phyloP scores from a whole-genome alignment of 306 rosid species.

The Fragaria ananassa region DNA sequence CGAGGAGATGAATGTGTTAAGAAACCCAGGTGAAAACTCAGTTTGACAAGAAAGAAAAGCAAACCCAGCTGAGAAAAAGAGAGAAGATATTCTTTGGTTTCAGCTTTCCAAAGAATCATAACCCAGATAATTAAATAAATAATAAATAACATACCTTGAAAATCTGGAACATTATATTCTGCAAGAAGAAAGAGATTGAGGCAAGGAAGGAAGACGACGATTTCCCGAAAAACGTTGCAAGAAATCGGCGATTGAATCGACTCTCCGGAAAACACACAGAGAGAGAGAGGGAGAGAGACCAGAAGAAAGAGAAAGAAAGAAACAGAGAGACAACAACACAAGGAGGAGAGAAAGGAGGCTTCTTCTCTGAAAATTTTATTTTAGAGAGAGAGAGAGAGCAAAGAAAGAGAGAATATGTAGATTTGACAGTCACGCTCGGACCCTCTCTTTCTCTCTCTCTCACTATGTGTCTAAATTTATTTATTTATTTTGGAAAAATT shows the following conservation, averaged over 20 bases:
- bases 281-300: conserved; percentile 28
- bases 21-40: conserved; percentile 19
- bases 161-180: conserved; percentile 73
- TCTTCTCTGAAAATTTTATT: conserved; percentile 30
- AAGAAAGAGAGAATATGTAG: conserved; percentile 65
- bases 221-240: conserved; percentile 52
- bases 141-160: conserved; percentile 61
- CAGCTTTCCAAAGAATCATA: background rate
- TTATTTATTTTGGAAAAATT: background rate
- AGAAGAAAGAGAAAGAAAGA: conserved; percentile 30
- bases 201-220: conserved; percentile 40
- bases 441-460: conserved; percentile 21
- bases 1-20: conserved; percentile 34
- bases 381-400: conserved; percentile 27
- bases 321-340: conserved; percentile 29
- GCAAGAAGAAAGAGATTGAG: conserved; percentile 50
- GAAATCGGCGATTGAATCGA: conserved; percentile 70
- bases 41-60: background rate
- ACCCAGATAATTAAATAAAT: background rate
- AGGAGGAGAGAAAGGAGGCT: background rate
- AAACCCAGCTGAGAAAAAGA: background rate
- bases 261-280: conserved; percentile 51
- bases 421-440: conserved; percentile 92
- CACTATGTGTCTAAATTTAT: conserved; percentile 22
- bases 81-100: background rate